A percentile compares a stretch with the other conserved stretches of the same genome.
Evolutionary conservation across 306 rosid genomes (phyloP).

Genomic region (Datisca glomerata): DNA sequence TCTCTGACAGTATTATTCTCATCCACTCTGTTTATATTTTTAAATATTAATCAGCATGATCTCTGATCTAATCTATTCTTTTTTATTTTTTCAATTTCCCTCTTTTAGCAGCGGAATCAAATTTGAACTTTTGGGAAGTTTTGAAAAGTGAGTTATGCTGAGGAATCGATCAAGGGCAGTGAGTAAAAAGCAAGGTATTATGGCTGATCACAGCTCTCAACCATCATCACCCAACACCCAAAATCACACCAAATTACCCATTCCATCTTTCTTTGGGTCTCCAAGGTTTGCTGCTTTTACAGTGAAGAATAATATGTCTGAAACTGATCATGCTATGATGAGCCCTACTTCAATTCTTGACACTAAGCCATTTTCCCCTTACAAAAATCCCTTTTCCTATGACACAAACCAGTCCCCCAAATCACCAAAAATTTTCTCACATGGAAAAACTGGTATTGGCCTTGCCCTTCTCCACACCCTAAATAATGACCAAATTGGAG

Average conservation of each 20-base stretch:
- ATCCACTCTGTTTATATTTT: background rate
- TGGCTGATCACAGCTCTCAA: slow-evolving; percentile 61
- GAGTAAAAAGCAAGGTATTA: slow-evolving; percentile 46
- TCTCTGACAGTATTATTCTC: background rate
- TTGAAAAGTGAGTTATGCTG: slow-evolving; percentile 20
- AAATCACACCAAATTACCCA: slow-evolving; percentile 4
- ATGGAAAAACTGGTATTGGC: background rate
- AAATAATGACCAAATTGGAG: too few species aligned
- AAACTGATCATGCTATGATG: slow-evolving; percentile 20
- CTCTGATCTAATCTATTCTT: background rate
- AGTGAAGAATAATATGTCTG: slow-evolving; percentile 28
- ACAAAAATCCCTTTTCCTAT: slow-evolving; percentile 17
- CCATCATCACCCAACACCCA: slow-evolving; percentile 34
- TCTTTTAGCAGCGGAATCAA: background rate
- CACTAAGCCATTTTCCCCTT: slow-evolving; percentile 17
- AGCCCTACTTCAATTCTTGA: slow-evolving; percentile 68
- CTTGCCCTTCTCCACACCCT: too few species aligned
- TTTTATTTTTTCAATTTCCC: background rate
- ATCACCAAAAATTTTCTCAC: slow-evolving; percentile 15
- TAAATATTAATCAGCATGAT: background rate
- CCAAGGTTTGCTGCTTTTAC: slow-evolving; percentile 47
- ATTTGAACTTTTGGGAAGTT: background rate
- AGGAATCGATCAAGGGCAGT: slow-evolving; percentile 68
- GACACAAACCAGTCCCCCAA: slow-evolving; percentile 8
- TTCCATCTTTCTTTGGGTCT: slow-evolving; percentile 44